Evolutionary conservation across 768 basidiomycete genomes (phyloP).

Genomic region (Tulasnella sp.): DNA sequence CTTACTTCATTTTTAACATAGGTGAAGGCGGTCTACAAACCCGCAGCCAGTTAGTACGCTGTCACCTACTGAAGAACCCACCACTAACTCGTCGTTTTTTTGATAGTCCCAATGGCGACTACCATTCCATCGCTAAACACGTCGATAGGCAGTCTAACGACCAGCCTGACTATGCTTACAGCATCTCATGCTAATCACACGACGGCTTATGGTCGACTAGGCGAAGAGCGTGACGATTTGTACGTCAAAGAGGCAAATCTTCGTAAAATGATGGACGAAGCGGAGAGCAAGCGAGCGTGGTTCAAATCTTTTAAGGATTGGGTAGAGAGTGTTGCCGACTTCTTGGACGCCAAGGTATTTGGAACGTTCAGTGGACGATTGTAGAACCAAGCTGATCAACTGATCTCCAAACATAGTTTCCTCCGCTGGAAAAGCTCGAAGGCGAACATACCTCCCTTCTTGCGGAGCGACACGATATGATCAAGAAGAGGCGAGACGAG

Average conservation of each 20-base stretch:
- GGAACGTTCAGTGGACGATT: no score
- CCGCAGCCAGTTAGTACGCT: constrained; percentile 51
- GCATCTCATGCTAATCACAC: constrained; percentile 58
- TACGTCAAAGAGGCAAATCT: constrained; percentile 61
- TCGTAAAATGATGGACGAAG: constrained; percentile 57
- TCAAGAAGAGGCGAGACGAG: constrained; percentile 48
- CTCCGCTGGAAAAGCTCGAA: constrained; percentile 65
- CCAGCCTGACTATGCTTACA: constrained; percentile 47
- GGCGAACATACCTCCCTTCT: constrained; percentile 61
- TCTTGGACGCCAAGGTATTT: constrained; percentile 81
- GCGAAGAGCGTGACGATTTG: constrained; percentile 51
- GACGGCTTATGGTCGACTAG: constrained; percentile 42
- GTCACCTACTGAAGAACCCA: background rate
- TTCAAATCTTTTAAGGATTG: constrained; percentile 67
- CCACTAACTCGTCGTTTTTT: background rate
- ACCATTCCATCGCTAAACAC: constrained; percentile 54
- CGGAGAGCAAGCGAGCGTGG: constrained; percentile 74
- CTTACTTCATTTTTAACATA: background rate
- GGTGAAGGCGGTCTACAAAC: constrained; percentile 50
- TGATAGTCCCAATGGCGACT: constrained; percentile 51
- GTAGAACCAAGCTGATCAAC: background rate
- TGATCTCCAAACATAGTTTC: constrained; percentile 43
- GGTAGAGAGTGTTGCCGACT: constrained; percentile 72
- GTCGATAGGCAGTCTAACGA: constrained; percentile 49
- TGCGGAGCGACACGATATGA: constrained; percentile 60